These are phyloP conservation scores for Tuber umbilicatum DNA, from an alignment of 495 filamentous ascomycete genomes.

Conservation along the genomic window DNA sequence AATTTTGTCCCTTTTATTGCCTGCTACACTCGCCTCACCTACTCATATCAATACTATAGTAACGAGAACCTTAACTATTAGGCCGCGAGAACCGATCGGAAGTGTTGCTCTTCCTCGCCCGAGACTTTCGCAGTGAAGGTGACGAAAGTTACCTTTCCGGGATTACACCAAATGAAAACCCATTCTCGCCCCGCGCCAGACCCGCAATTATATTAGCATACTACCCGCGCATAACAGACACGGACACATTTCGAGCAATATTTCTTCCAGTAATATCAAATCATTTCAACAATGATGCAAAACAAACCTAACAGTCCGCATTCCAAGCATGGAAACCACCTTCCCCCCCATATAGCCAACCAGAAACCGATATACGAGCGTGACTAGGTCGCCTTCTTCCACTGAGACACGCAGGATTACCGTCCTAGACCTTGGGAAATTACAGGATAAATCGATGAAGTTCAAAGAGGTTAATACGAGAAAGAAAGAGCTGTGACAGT, in stretches of 20 bases:
- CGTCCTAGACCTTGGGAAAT: background rate
- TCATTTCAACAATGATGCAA: background rate
- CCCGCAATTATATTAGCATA: background rate
- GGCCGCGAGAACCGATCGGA: too few species aligned
- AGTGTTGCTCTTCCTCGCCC: too few species aligned
- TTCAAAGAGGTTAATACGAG: background rate
- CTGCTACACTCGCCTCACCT: too few species aligned
- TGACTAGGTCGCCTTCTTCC: background rate
- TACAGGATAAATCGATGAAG: background rate
- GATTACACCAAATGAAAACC: background rate
- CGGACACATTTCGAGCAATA: background rate
- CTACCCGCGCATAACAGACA: background rate
- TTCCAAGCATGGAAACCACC: background rate
- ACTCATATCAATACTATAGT: too few species aligned
- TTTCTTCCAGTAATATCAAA: background rate
- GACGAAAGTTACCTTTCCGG: background rate
- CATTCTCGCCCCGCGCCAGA: background rate
- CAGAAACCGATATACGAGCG: background rate
- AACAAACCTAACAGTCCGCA: background rate
- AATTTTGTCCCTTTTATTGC: too few species aligned
- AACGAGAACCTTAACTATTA: too few species aligned
- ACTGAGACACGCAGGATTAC: background rate
- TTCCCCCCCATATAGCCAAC: too few species aligned
- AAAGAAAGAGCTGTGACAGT: background rate
- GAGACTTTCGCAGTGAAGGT: background rate